Evolutionary conservation across 139 green algal species (phyloP).

Genomic region (Picochlorum sp.): DNA sequence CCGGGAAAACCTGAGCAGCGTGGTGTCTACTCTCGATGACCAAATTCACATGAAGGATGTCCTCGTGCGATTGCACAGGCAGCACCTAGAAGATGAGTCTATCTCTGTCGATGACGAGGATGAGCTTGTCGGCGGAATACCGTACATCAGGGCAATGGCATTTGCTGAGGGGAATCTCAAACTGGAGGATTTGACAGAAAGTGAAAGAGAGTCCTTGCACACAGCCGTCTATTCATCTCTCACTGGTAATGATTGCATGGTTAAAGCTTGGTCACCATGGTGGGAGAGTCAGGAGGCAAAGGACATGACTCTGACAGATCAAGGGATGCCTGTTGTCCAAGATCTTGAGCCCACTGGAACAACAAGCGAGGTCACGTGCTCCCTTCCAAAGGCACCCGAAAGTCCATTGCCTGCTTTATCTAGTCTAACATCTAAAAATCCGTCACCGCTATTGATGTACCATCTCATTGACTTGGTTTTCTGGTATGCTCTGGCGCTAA

Average conservation of each 20-base stretch:
- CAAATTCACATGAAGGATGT: conserved; percentile 43
- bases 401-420: conserved; percentile 16
- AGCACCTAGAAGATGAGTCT: conserved; percentile 23
- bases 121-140: not conserved
- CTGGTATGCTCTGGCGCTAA: conserved; percentile 43
- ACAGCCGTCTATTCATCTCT: conserved; percentile 18
- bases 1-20: conserved; percentile 32
- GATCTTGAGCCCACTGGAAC: not conserved
- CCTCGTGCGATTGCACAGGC: conserved; percentile 40
- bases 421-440: conserved; percentile 22
- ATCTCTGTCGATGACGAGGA: not conserved
- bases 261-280: conserved; percentile 47
- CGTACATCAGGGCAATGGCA: not conserved
- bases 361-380: not conserved
- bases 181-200: conserved; percentile 30
- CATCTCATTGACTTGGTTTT: conserved; percentile 53
- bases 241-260: conserved; percentile 1
- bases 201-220: conserved; percentile 39
- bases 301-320: conserved; percentile 18
- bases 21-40: conserved; percentile 28
- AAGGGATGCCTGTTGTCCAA: conserved; percentile 24
- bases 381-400: conserved; percentile 21
- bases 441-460: conserved; percentile 44
- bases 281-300: conserved; percentile 34
- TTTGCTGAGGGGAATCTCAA: conserved; percentile 9